phyloP scores from a whole-genome alignment of 2,329 filamentous ascomycete species.

The Cryoendolithus antarcticus region DNA sequence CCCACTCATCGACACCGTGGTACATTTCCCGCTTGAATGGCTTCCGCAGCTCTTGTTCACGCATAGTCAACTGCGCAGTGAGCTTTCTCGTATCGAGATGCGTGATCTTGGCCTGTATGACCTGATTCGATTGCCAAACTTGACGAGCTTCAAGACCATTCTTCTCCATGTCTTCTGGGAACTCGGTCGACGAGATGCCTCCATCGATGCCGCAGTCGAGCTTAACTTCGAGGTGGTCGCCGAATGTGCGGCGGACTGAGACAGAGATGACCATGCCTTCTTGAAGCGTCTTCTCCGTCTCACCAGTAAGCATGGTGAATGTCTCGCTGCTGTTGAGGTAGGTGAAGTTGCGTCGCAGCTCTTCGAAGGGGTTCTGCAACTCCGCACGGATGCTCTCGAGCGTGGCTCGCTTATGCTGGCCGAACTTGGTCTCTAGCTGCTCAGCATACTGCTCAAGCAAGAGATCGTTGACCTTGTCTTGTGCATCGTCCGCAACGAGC shows the following conservation, averaged over 20 bases:
- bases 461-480: slow-evolving; percentile 90
- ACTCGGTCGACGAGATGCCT: slow-evolving; percentile 69
- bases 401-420: slow-evolving; percentile 87
- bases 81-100: slow-evolving; percentile 82
- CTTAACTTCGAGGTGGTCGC: slow-evolving; percentile 85
- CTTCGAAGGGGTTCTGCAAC: slow-evolving; percentile 84
- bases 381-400: slow-evolving; percentile 93
- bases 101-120: slow-evolving; percentile 73
- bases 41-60: slow-evolving; percentile 65
- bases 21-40: slow-evolving; percentile 60
- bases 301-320: slow-evolving; percentile 93
- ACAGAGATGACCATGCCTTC: slow-evolving; percentile 91
- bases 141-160: slow-evolving; percentile 39
- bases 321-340: slow-evolving; percentile 61
- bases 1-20: slow-evolving; percentile 63
- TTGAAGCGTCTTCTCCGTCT: slow-evolving; percentile 69
- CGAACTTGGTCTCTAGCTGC: slow-evolving; percentile 84
- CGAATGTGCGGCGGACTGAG: slow-evolving; percentile 74
- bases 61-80: slow-evolving; percentile 67
- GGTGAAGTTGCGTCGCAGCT: slow-evolving; percentile 71
- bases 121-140: slow-evolving; percentile 68
- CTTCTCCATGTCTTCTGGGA: slow-evolving; percentile 56
- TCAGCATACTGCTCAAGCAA: slow-evolving; percentile 95
- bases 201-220: slow-evolving; percentile 92
- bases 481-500: slow-evolving; percentile 85